phyloP scores from a whole-genome alignment of 495 filamentous ascomycete species.

The Xylaria flabelliformis region DNA sequence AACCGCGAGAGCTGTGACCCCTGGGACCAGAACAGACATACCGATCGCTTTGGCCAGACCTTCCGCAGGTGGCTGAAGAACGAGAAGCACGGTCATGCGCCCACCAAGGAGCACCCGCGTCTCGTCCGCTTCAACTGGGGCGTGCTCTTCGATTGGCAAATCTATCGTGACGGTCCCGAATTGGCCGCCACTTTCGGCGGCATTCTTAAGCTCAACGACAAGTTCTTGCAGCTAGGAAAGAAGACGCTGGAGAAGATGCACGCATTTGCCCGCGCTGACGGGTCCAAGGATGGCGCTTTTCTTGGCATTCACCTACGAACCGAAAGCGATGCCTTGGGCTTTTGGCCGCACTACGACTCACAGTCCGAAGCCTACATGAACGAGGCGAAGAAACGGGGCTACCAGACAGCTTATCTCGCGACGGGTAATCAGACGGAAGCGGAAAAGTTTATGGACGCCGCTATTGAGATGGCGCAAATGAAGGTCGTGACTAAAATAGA shows the following conservation, averaged over 20 bases:
- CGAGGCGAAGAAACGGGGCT: constrained; percentile 36
- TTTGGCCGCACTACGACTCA: constrained; percentile 51
- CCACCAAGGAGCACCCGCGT: constrained; percentile 42
- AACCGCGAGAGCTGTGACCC: constrained; percentile 53
- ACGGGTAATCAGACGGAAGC: constrained; percentile 54
- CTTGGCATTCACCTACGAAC: constrained; percentile 52
- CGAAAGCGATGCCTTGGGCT: constrained; percentile 51
- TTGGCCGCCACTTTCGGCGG: constrained; percentile 50
- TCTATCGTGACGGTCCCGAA: constrained; percentile 53
- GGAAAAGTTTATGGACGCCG: constrained; percentile 41
- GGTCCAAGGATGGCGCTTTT: constrained; percentile 36
- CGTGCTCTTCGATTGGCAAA: constrained; percentile 54
- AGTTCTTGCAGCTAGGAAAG: constrained; percentile 45
- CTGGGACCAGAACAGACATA: constrained; percentile 54
- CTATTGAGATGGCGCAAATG: constrained; percentile 41
- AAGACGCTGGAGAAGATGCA: constrained; percentile 44
- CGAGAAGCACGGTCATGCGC: constrained; percentile 38
- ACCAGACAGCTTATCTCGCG: constrained; percentile 50
- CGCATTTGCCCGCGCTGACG: constrained; percentile 36
- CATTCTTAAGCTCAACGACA: constrained; percentile 47
- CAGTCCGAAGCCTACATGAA: constrained; percentile 49
- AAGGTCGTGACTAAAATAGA: constrained; percentile 47
- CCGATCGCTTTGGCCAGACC: constrained; percentile 49
- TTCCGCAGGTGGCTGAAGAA: constrained; percentile 44
- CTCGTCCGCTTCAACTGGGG: constrained; percentile 55